Percentiles rank a stretch among this genome's conserved stretches.
phyloP scores from a whole-genome alignment of 768 basidiomycete genomes.

The Hericium alpestre region DNA sequence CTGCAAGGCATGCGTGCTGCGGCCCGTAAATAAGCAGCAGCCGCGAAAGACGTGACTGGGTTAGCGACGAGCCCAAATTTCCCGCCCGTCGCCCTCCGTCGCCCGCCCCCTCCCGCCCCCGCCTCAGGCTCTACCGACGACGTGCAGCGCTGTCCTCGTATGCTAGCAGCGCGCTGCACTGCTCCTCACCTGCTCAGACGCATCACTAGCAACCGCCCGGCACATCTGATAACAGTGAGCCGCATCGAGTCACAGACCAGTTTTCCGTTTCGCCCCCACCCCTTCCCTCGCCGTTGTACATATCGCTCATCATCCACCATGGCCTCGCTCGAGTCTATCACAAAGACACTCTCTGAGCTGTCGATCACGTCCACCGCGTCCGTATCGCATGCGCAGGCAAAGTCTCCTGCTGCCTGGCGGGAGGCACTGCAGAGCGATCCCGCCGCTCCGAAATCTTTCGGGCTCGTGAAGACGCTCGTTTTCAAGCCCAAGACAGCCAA shows the following conservation, averaged over 20 bases:
- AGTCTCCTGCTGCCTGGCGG: slow-evolving; percentile 69
- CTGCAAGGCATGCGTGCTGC: too few species aligned
- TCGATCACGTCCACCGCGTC: slow-evolving; percentile 43
- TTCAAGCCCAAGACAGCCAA: slow-evolving; percentile 98
- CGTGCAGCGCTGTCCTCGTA: not conserved
- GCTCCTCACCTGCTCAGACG: not conserved
- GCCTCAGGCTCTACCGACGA: not conserved
- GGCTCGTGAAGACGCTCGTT: slow-evolving; percentile 79
- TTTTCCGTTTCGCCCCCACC: not conserved
- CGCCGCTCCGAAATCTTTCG: slow-evolving; percentile 46
- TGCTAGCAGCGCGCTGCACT: slow-evolving; percentile 5
- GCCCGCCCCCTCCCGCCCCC: not conserved
- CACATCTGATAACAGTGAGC: slow-evolving; percentile 13
- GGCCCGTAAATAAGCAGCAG: not conserved
- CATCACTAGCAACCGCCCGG: not conserved
- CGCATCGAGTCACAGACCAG: slow-evolving; percentile 13
- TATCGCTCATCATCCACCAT: slow-evolving; percentile 19
- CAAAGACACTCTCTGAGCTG: slow-evolving; percentile 37
- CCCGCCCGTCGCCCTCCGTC: not conserved
- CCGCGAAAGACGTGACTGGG: not conserved
- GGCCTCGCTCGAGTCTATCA: slow-evolving; percentile 24
- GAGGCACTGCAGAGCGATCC: slow-evolving; percentile 49
- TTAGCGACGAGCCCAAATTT: not conserved
- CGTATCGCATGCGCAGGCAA: slow-evolving; percentile 50
- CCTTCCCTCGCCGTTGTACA: not conserved